Evolutionary conservation across 345 rosid genomes (phyloP), one percentile per base, ranked within the genome.

Genomic region (Eucalyptus marginata): DNA sequence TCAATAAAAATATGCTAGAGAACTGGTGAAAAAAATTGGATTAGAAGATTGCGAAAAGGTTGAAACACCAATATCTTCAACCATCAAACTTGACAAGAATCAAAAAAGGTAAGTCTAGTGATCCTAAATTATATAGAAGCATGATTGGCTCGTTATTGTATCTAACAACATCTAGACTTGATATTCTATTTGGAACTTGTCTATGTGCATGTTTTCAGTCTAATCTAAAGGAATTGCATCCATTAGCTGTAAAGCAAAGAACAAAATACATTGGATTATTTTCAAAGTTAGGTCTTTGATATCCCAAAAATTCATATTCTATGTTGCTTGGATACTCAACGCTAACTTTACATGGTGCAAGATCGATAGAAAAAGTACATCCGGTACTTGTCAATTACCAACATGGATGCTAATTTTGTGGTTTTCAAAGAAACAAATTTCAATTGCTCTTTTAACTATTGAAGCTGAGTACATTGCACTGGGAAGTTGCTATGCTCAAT

Each of bases 141-240:
- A 56, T 24, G 29, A 56, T 56, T 56, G 62, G 62, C 13, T 56
- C 62, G 2, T 10, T 56, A 24, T 3, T 56, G 4, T 56, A 24
- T 24, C 2, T 56, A 24, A 56, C 2, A 24, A 1, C 62, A 56
- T 56, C 29, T 56, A 56, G 0, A 56, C 62, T 2, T 4, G 62
- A 56, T 56, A 56, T 56, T 56, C 13, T 56, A 24, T 2, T 56
- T 22, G 62, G 62, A 56, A 22, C 27, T 22, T 56, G 13, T 4
- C 29, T 56, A 22, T 56, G 29, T 56, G 29, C 13, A 56, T 1
- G 1, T 3, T 24, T 56, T 56, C 13, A 24, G 0, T 56, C 0
- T 56, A 3, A 56, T 24, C 29, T 1, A 56, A 56, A 56, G 3
- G 2, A 56, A 56, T 56, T 6, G 6, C 62, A 56, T 56, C 13